Conservation (phyloP, 768 basidiomycete genomes). For the Gyrodon lividus region DNA sequence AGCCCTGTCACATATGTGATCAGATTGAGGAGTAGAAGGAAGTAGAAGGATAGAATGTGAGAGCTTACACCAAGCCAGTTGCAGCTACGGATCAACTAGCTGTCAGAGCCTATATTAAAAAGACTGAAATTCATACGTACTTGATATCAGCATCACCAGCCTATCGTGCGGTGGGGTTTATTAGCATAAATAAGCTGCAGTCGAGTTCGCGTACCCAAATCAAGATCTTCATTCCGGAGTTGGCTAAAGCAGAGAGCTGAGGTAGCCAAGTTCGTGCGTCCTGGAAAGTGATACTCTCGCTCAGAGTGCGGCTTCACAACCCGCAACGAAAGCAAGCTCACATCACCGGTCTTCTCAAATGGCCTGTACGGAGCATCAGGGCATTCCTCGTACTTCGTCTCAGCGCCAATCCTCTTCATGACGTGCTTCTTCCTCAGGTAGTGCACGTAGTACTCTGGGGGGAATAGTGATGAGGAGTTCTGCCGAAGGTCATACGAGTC, state of each 20-base stretch:
- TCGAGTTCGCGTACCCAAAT: constrained; percentile 35
- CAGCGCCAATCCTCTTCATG: constrained; percentile 50
- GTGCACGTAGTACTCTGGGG: constrained; percentile 53
- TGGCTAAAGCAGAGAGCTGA: constrained; percentile 33
- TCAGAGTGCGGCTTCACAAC: background rate
- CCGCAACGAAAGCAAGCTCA: constrained; percentile 25
- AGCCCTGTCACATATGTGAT: constrained; percentile 20
- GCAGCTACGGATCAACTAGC: constrained; percentile 10
- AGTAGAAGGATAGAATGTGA: background rate
- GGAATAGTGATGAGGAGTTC: constrained; percentile 50
- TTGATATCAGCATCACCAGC: constrained; percentile 30
- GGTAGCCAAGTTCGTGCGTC: constrained; percentile 38
- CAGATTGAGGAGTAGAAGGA: constrained; percentile 5
- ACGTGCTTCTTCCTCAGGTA: constrained; percentile 42
- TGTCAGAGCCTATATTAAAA: background rate
- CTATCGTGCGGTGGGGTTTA: constrained; percentile 9
- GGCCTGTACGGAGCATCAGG: constrained; percentile 39
- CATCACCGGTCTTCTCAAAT: constrained; percentile 57
- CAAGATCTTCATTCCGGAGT: constrained; percentile 38
- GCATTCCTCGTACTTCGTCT: constrained; percentile 49
- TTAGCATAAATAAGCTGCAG: background rate
- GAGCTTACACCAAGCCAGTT: constrained; percentile 36
- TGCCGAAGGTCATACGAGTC: constrained; percentile 61
- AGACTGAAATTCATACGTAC: constrained; percentile 10
- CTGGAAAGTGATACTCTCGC: constrained; percentile 10